Evolutionary conservation across 2,329 filamentous ascomycete genomes (phyloP), one percentile per base, ranked within the genome.

Genomic region (Camptophora hylomeconis): DNA sequence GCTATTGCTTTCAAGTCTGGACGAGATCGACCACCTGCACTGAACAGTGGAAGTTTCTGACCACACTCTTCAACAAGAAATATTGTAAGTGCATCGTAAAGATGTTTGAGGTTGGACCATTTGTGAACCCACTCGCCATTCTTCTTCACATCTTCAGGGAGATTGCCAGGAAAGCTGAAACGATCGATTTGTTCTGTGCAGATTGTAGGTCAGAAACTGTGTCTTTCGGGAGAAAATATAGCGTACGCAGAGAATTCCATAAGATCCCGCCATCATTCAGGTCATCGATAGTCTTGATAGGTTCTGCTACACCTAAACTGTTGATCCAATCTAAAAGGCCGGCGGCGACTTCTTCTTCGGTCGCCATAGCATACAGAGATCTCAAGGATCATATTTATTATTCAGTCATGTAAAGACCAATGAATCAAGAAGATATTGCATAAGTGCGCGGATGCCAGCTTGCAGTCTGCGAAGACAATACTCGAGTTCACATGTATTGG

Each of bases 41-140:
- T 50, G 24, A 31, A 31, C 11, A 54, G 46, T 4, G 57, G 58
- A 5, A 60, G 37, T 35, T 49, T 44, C 28, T 58, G 57, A 32
- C 57, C 54, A 35, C 58, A 58, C 40, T 60, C 55, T 37, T 57
- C 53, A 28, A 52, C 48, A 36, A 63, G 55, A 34, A 62, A 63
- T 35, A 49, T 55, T 24, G 54, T 50, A 29, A 63, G 41, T 23
- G 55, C 47, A 46, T 61, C 61, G 47, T 61, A 52, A 31, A 63
- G 50, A 35, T 60, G 57, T 45, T 62, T 61, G 37, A 63, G 44
- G 41, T 63, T 63, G 44, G 60, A 57, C 51, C 57, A 60, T 49
- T 58, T 58, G 24, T 56, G 50, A 29, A 62, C 52, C 60, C 60
- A 62, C 41, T 60, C 52, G 32, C 61, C 57, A 12, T 53, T 50